Evolutionary conservation across 78 protist genomes (phyloP).

Genomic region (slime mould (Dictyostelium discoideum)): DNA sequence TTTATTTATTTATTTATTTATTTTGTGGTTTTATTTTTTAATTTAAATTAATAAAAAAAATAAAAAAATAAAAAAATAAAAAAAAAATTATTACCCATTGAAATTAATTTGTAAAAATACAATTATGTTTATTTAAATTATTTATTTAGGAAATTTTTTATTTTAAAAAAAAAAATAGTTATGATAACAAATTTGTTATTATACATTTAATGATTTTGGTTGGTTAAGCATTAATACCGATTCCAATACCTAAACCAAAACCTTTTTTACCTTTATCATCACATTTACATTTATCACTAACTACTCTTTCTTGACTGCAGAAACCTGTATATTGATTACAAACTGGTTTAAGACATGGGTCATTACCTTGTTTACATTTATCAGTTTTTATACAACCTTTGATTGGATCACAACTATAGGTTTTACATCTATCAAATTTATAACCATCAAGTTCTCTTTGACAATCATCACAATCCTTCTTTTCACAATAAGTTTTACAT

Average conservation of each 20-base stretch:
- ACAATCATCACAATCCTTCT: not conserved
- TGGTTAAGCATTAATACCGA: no score
- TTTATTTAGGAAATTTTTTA: not conserved
- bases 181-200: not conserved
- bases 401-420: not conserved
- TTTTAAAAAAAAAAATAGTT: not conserved
- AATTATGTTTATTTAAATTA: not conserved
- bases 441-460: not conserved
- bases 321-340: not conserved
- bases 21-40: no score
- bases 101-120: not conserved
- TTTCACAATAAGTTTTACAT: not conserved
- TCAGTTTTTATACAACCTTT: not conserved
- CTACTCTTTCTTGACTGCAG: not conserved
- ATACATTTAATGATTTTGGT: not conserved
- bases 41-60: no score
- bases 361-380: constrained; percentile 1
- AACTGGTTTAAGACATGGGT: not conserved
- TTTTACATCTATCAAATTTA: not conserved
- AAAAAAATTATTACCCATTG: not conserved
- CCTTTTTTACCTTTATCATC: not conserved
- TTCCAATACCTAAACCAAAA: not conserved
- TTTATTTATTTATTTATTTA: no score
- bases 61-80: no score
- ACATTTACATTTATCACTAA: not conserved